Conservation (phyloP, 1,139 yeast species). For the Geotrichum bryndzae region DNA sequence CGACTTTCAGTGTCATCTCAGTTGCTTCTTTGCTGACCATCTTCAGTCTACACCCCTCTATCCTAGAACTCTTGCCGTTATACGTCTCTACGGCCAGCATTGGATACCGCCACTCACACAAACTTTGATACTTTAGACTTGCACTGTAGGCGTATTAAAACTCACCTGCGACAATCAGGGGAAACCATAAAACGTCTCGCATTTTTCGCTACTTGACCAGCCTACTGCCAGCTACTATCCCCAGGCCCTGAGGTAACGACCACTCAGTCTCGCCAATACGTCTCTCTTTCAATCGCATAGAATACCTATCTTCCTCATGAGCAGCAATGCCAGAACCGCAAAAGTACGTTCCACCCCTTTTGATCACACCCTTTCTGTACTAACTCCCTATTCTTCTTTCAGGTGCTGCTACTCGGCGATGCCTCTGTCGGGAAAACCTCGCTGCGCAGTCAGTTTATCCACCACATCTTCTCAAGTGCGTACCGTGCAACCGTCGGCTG, state of each 20-base stretch:
- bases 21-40: background rate
- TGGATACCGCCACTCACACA: background rate
- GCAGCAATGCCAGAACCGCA: constrained; percentile 8
- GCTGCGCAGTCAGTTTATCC: constrained; percentile 52
- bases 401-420: constrained; percentile 54
- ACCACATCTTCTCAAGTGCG: constrained; percentile 52
- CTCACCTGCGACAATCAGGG: background rate
- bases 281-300: background rate
- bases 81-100: background rate
- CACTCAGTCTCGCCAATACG: background rate
- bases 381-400: background rate
- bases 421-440: constrained; percentile 62
- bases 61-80: background rate
- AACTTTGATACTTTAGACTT: background rate
- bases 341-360: constrained; percentile 5
- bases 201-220: background rate
- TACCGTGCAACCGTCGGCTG: constrained; percentile 61
- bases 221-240: background rate
- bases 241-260: background rate
- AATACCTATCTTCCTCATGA: background rate
- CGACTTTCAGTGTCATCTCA: background rate
- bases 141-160: background rate
- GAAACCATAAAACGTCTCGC: background rate
- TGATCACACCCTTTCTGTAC: background rate
- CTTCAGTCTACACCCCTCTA: background rate